Evolutionary conservation across 169 alveolate genomes (phyloP).

Genomic region (Plasmodium gallinaceum): DNA sequence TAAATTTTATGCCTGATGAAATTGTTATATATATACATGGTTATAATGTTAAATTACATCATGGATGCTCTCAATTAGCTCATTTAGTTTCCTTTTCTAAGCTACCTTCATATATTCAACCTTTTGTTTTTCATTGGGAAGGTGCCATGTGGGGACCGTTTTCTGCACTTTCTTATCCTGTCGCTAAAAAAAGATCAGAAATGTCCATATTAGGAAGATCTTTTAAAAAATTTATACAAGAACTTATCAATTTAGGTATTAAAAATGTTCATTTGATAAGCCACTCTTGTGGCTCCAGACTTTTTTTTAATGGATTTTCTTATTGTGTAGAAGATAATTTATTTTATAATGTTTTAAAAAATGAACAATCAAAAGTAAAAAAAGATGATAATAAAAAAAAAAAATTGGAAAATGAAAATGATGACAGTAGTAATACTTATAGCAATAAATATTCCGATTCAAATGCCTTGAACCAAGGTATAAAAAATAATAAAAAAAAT

Average conservation of each 20-base stretch:
- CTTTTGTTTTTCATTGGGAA: constrained; percentile 89
- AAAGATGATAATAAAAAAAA: neutral
- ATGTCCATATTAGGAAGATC: constrained; percentile 81
- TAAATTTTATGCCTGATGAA: constrained; percentile 85
- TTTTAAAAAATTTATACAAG: constrained; percentile 79
- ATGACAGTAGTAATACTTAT: neutral
- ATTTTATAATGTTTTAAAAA: constrained; percentile 62
- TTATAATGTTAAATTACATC: constrained; percentile 87
- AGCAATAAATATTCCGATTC: neutral
- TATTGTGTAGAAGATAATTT: constrained; percentile 67
- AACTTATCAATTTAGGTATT: constrained; percentile 79
- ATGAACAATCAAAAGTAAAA: constrained; percentile 9
- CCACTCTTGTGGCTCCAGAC: constrained; percentile 89
- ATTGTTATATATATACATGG: constrained; percentile 91
- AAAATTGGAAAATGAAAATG: neutral
- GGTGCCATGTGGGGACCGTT: constrained; percentile 86
- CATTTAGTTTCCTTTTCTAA: constrained; percentile 87
- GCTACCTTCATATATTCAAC: constrained; percentile 86
- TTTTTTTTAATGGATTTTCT: constrained; percentile 84
- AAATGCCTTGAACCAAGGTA: neutral
- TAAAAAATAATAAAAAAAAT: constrained; percentile 24
- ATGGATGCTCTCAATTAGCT: constrained; percentile 88
- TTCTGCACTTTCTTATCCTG: constrained; percentile 84
- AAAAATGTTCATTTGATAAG: constrained; percentile 81
- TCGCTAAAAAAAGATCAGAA: constrained; percentile 79